Evolutionary conservation across 176 grass and related monocot genomes (phyloP), one percentile per base, ranked within the genome.

Genomic region (Phoenix dactylifera): DNA sequence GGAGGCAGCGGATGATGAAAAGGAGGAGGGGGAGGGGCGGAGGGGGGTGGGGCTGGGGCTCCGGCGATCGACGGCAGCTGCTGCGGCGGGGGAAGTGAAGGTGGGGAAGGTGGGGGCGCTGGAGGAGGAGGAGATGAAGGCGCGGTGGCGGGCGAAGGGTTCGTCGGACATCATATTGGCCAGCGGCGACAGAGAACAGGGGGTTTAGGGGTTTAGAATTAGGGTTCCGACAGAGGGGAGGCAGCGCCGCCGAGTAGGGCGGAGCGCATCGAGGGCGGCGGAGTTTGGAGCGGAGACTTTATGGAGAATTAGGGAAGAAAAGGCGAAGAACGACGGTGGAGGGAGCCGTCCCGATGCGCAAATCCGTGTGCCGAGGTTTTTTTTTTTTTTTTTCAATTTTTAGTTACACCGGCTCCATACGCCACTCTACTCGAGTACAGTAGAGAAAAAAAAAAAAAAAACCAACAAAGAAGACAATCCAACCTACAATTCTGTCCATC

Each of bases 121-220:
- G 17, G 74, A 35, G 22, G 82, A 89, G 32, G 90, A 75, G 18
- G 90, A 76, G 72, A 90, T 83, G 76, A 92, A 79, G 16, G 84
- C 79, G 15, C 87, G 78, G 48, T 89, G 87, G 62, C 67, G 76
- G 19, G 84, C 60, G 52, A 67, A 60, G 55, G 87, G 80, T 30
- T 78, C 81, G 23, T 86, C 72, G 23, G 80, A 63, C 71, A 88
- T 86, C 93, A 98, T 98, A 54, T 58, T 59, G 24, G 30, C 17
- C 17, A 30, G 25, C 52, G 5, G 35, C 24, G 24, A 57, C 4
- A 17, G 17, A 22, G 24, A 5, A 52, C 1, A 24, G 16, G 25
- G 50, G 79, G 81, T 76, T 79, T 82, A 72, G 80, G 80, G 78
- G 82, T 80, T 83, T 65, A 70, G 39, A 55, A 59, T 35, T n/a